A percentile compares a stretch with the other conserved stretches of the same genome.
Evolutionary conservation across 2,329 filamentous ascomycete species (phyloP).

Genomic region (Alternaria sp.): DNA sequence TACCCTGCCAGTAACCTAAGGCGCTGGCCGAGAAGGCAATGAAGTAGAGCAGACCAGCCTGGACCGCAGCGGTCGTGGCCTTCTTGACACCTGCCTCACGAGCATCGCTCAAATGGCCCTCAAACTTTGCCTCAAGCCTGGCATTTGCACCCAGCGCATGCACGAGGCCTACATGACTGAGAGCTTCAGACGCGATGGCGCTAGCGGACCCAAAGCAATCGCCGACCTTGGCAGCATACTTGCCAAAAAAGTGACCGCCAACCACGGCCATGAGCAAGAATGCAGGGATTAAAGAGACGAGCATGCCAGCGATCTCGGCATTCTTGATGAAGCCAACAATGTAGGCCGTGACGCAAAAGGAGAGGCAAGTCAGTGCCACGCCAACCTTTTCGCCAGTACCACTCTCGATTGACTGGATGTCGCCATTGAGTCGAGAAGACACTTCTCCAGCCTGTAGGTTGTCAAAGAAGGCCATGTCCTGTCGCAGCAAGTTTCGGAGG

Average conservation of each 20-base stretch:
- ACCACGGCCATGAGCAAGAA: constrained; percentile 66
- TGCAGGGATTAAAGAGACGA: constrained; percentile 67
- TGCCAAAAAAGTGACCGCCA: constrained; percentile 62
- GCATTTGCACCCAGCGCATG: constrained; percentile 67
- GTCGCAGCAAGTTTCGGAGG: constrained; percentile 63
- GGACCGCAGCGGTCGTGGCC: constrained; percentile 61
- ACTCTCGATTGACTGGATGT: constrained; percentile 70
- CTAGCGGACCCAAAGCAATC: constrained; percentile 64
- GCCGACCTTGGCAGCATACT: constrained; percentile 58
- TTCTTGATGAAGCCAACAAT: constrained; percentile 71
- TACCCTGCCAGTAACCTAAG: constrained; percentile 72
- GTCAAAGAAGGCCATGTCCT: constrained; percentile 70
- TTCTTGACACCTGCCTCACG: constrained; percentile 64
- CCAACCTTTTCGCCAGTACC: constrained; percentile 76
- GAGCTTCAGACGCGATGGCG: constrained; percentile 67
- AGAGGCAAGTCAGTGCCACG: constrained; percentile 65
- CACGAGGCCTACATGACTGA: constrained; percentile 66
- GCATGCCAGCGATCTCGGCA: constrained; percentile 66
- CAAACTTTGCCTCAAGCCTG: constrained; percentile 66
- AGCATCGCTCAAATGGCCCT: constrained; percentile 58
- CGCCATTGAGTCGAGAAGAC: constrained; percentile 66
- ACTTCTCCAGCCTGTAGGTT: constrained; percentile 67
- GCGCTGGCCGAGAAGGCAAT: constrained; percentile 72
- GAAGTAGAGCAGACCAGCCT: constrained; percentile 69
- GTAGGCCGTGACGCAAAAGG: constrained; percentile 72